Evolutionary conservation across 2,329 filamentous ascomycete genomes (phyloP).

Genomic region (Periconia digitata): DNA sequence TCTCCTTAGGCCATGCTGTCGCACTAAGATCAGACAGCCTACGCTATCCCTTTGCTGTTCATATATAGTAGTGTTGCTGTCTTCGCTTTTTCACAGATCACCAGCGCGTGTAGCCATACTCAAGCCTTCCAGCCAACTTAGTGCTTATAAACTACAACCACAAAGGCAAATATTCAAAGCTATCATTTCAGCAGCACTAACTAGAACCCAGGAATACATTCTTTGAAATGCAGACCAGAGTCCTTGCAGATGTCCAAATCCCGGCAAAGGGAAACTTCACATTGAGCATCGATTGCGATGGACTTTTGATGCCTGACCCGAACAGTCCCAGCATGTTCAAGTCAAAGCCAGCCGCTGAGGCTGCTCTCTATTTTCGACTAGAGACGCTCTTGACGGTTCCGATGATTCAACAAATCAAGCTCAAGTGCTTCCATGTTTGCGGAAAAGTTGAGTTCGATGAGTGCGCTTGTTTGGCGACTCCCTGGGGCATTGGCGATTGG

Average conservation of each 20-base stretch:
- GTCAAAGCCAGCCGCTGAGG: background rate
- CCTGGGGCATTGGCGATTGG: background rate
- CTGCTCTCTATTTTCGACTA: too few relatives aligned
- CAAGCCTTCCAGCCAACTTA: slow-evolving; percentile 35
- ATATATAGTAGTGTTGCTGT: slow-evolving; percentile 39
- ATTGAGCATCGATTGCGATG: background rate
- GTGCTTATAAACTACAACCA: too few relatives aligned
- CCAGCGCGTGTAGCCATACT: slow-evolving; percentile 37
- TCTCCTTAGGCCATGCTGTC: slow-evolving; percentile 30
- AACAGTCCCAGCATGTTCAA: background rate
- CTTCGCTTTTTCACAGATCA: slow-evolving; percentile 26
- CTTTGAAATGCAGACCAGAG: too few relatives aligned
- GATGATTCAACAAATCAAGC: background rate
- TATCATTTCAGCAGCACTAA: too few relatives aligned
- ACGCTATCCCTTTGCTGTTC: too few relatives aligned
- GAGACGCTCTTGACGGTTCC: background rate
- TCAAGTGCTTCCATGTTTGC: background rate
- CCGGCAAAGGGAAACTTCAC: background rate
- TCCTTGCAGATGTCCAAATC: background rate
- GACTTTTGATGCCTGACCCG: too few relatives aligned
- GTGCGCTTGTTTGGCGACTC: background rate
- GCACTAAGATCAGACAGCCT: too few relatives aligned
- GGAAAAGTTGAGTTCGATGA: background rate
- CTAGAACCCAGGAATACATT: too few relatives aligned
- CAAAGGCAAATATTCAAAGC: too few relatives aligned